Conservation (phyloP, 768 basidiomycete species). For the Coprinopsis cinerea region DNA sequence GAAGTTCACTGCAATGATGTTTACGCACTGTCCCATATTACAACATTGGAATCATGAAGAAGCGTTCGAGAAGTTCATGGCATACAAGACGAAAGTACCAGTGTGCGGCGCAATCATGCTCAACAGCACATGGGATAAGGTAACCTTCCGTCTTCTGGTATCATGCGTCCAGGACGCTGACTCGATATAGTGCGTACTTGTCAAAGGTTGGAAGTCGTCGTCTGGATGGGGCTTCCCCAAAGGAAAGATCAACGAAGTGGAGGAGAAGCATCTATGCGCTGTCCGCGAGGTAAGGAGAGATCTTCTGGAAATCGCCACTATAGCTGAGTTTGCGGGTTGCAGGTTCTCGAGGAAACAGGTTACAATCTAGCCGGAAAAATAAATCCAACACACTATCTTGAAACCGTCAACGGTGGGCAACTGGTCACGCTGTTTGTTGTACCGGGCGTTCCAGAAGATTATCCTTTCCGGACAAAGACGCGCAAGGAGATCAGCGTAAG, state of each 20-base stretch:
- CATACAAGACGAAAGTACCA: slow-evolving; percentile 94
- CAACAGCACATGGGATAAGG: slow-evolving; percentile 90
- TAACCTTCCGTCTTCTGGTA: slow-evolving; percentile 23
- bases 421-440: slow-evolving; percentile 89
- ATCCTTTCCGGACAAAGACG: slow-evolving; percentile 86
- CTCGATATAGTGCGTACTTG: slow-evolving; percentile 78
- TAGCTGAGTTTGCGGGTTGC: slow-evolving; percentile 12
- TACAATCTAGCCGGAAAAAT: slow-evolving; percentile 76
- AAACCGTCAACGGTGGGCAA: slow-evolving; percentile 86
- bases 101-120: slow-evolving; percentile 98
- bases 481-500: slow-evolving; percentile 97
- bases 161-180: background rate
- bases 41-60: slow-evolving; percentile 85
- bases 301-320: background rate
- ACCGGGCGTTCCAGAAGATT: slow-evolving; percentile 81
- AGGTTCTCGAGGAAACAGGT: slow-evolving; percentile 97
- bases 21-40: slow-evolving; percentile 77
- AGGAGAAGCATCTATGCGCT: slow-evolving; percentile 79
- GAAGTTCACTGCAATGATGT: slow-evolving; percentile 89
- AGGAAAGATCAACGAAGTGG: slow-evolving; percentile 98
- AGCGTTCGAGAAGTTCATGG: slow-evolving; percentile 86
- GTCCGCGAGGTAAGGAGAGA: slow-evolving; percentile 73
- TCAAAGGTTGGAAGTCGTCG: slow-evolving; percentile 96
- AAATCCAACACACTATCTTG: slow-evolving; percentile 63
- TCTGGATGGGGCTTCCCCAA: slow-evolving; percentile 99